Conservation (phyloP, 2,329 filamentous ascomycete species). For the Pestalotiopsis sp. region DNA sequence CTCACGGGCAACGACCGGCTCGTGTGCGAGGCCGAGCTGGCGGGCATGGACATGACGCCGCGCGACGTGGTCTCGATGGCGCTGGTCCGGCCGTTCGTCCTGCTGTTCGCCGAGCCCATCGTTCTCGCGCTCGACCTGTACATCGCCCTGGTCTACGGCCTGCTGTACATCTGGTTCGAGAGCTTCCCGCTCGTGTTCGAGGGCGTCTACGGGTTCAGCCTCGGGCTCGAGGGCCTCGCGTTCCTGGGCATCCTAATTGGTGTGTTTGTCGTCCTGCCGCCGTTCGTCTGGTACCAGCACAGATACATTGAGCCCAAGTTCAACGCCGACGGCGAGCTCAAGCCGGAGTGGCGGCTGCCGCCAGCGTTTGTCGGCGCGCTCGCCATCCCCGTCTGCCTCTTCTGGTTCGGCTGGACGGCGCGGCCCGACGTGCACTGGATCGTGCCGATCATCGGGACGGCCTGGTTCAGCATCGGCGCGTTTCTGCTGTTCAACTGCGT, state of each 20-base stretch:
- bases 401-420: constrained; percentile 61
- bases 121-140: constrained; percentile 52
- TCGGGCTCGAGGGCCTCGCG: constrained; percentile 47
- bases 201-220: constrained; percentile 49
- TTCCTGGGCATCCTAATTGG: constrained; percentile 51
- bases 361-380: constrained; percentile 59
- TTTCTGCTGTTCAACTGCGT: constrained; percentile 27
- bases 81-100: constrained; percentile 23
- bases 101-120: constrained; percentile 51
- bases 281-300: constrained; percentile 66
- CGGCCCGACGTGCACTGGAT: constrained; percentile 56
- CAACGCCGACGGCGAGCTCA: constrained; percentile 53
- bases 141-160: constrained; percentile 49
- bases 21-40: constrained; percentile 55
- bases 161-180: constrained; percentile 55
- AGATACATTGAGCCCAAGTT: constrained; percentile 66
- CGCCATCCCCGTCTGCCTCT: constrained; percentile 54
- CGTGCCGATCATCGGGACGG: constrained; percentile 53
- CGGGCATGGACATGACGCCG: constrained; percentile 43
- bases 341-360: constrained; percentile 68
- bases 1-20: constrained; percentile 35
- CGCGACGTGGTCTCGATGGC: constrained; percentile 51
- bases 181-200: constrained; percentile 56
- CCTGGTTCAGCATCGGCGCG: constrained; percentile 38
- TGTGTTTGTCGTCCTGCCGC: constrained; percentile 47